Conservation (phyloP, 257 asterid species). For the Galeopsis tetrahit region DNA sequence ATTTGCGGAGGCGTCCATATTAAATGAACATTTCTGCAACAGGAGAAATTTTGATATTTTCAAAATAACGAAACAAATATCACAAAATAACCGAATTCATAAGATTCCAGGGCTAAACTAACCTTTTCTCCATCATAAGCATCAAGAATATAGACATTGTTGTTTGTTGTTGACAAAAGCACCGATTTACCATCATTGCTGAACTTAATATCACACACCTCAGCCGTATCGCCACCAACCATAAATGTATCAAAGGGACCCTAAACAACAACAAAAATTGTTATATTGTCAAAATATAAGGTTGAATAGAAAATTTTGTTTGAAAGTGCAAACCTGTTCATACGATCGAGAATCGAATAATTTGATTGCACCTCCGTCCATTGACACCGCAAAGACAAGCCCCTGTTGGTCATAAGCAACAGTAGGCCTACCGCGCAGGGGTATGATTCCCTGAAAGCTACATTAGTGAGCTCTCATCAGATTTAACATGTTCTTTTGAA, state of each 20-base stretch:
- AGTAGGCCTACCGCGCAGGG: constrained; percentile 89
- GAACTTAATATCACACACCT: constrained; percentile 96
- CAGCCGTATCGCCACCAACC: constrained; percentile 97
- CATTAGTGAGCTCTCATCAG: constrained; percentile 70
- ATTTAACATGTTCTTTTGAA: constrained; percentile 31
- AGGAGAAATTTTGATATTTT: constrained; percentile 10
- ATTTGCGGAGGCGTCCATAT: constrained; percentile 72
- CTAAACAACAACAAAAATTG: constrained; percentile 43
- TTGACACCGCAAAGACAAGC: constrained; percentile 94
- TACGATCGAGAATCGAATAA: constrained; percentile 89
- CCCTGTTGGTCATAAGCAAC: constrained; percentile 99
- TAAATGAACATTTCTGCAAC: constrained; percentile 80
- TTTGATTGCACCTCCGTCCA: constrained; percentile 98
- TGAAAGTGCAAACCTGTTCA: constrained; percentile 69
- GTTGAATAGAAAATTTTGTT: constrained; percentile 7
- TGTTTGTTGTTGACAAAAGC: constrained; percentile 89
- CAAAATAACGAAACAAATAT: not conserved
- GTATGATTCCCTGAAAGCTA: constrained; percentile 91
- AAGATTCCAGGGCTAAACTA: constrained; percentile 29
- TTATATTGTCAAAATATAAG: not conserved
- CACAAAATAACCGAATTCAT: constrained; percentile 12
- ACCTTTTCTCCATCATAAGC: constrained; percentile 98
- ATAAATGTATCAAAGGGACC: constrained; percentile 97
- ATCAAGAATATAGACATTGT: constrained; percentile 83
- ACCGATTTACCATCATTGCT: constrained; percentile 96